Evolutionary conservation across 768 basidiomycete species (phyloP).

Genomic region (Paxillus rubicundulus): DNA sequence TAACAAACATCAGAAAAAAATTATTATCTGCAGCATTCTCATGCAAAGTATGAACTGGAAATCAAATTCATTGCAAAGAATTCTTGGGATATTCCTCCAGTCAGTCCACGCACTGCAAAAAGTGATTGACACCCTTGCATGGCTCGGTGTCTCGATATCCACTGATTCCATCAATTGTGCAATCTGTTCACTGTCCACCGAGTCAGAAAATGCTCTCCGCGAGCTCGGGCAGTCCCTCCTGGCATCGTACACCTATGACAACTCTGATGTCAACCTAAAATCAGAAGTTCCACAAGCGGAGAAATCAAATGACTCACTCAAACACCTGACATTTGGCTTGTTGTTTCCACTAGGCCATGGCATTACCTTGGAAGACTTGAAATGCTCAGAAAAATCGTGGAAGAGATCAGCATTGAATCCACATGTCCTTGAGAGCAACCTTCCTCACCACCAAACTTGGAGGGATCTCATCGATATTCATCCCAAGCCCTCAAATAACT

Average conservation of each 20-base stretch:
- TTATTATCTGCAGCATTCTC: slow-evolving; percentile 10
- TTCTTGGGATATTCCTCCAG: slow-evolving; percentile 17
- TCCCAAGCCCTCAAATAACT: slow-evolving; percentile 11
- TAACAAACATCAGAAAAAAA: slow-evolving; percentile 1
- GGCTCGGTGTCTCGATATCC: slow-evolving; percentile 30
- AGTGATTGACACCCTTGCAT: slow-evolving; percentile 29
- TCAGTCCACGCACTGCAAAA: slow-evolving; percentile 24
- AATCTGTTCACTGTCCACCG: slow-evolving; percentile 23
- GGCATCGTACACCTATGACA: slow-evolving; percentile 38
- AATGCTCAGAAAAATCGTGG: slow-evolving; percentile 36
- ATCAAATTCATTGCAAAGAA: slow-evolving; percentile 5
- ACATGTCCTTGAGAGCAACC: neutral
- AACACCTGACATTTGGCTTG: slow-evolving; percentile 25
- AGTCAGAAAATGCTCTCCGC: slow-evolving; percentile 15
- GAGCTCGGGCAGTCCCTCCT: slow-evolving; percentile 26
- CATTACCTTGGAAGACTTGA: slow-evolving; percentile 24
- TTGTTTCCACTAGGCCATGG: slow-evolving; percentile 22
- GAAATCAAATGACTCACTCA: slow-evolving; percentile 17
- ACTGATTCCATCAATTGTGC: slow-evolving; percentile 21
- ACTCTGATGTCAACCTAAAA: slow-evolving; percentile 41
- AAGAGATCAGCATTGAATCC: slow-evolving; percentile 24
- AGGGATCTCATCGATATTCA: slow-evolving; percentile 9
- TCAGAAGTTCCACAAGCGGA: slow-evolving; percentile 33
- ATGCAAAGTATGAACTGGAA: slow-evolving; percentile 32
- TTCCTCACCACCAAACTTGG: neutral